Evolutionary conservation across 768 basidiomycete species (phyloP).

Genomic region (Collybiopsis luxurians): DNA sequence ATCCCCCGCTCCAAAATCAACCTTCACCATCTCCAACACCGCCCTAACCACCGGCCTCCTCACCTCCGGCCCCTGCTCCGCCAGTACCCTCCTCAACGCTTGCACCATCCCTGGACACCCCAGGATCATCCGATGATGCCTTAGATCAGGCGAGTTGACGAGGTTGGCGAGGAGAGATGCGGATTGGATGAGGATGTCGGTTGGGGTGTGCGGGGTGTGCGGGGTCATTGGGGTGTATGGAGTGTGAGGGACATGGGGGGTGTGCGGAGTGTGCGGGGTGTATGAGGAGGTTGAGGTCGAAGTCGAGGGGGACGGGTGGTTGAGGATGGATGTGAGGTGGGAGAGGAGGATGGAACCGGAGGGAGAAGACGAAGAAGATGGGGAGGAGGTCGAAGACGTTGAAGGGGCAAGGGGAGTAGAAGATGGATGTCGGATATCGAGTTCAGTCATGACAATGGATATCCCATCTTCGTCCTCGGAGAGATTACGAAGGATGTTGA

Average conservation of each 20-base stretch:
- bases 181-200: conserved; percentile 33
- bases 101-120: conserved; percentile 47
- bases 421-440: conserved; percentile 20
- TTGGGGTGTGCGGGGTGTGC: too few species aligned
- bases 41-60: conserved; percentile 61
- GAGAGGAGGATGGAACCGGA: not conserved
- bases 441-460: conserved; percentile 51
- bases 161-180: conserved; percentile 67
- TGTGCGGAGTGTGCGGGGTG: too few species aligned
- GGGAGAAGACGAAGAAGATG: conserved; percentile 42
- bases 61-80: conserved; percentile 54
- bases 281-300: conserved; percentile 15
- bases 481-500: conserved; percentile 65
- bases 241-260: too few species aligned
- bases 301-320: not conserved
- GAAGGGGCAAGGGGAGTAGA: conserved; percentile 18
- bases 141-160: conserved; percentile 48
- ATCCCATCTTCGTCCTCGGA: conserved; percentile 66
- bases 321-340: not conserved
- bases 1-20: not conserved
- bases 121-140: conserved; percentile 53
- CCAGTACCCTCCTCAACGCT: conserved; percentile 56
- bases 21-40: conserved; percentile 50
- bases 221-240: too few species aligned
- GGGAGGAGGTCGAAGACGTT: not conserved